These are phyloP conservation scores for Phytopythium boreale DNA, from an alignment of 352 stramenopile genomes.

Conservation along the genomic window DNA sequence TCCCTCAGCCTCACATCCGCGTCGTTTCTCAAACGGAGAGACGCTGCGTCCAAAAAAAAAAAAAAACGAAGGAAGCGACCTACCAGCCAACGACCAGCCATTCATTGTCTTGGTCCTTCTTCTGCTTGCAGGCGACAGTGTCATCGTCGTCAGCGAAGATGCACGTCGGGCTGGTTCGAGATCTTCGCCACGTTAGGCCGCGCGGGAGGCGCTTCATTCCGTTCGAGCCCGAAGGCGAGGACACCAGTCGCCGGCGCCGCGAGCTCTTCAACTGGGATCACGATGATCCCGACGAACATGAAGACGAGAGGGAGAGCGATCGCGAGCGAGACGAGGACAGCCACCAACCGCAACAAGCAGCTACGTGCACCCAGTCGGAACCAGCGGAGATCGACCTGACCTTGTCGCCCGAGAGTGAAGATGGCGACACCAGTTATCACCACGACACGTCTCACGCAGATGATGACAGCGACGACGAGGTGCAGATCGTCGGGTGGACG, in stretches of 20 bases:
- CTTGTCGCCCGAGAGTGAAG: constrained; percentile 2
- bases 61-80: not conserved
- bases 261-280: too few relatives aligned
- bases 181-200: too few relatives aligned
- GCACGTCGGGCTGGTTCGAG: too few relatives aligned
- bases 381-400: constrained; percentile 65
- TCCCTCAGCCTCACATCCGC: not conserved
- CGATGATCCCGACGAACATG: not conserved
- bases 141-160: too few relatives aligned
- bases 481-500: constrained; percentile 46
- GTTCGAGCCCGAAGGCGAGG: not conserved
- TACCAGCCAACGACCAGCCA: not conserved
- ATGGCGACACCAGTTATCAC: constrained; percentile 15
- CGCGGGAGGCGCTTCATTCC: too few relatives aligned
- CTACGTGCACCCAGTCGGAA: not conserved
- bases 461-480: constrained; percentile 34
- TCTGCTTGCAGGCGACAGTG: too few relatives aligned
- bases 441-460: not conserved
- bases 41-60: not conserved
- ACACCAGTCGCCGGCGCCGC: too few relatives aligned
- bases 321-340: not conserved
- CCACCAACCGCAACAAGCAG: not conserved
- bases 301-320: not conserved
- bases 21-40: not conserved
- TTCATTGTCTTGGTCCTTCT: too few relatives aligned